Conservation (phyloP, 805 yeast species). For the Maudiozyma bulderi region DNA sequence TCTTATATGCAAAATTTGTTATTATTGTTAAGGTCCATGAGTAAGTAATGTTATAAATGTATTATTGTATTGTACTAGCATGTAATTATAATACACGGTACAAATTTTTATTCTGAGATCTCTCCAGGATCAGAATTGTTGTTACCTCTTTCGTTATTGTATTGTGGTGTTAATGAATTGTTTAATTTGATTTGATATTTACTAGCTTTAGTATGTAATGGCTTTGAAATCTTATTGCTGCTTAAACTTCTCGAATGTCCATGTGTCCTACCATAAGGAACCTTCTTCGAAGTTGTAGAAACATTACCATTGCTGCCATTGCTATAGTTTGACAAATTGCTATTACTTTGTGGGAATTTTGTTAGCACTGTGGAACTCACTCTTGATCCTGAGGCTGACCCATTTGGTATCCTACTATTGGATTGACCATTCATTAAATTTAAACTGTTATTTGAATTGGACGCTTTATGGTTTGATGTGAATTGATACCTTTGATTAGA, state of each 20-base stretch:
- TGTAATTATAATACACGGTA: no score
- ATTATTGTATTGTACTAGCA: no score
- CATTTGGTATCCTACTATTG: not conserved
- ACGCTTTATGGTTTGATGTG: not conserved
- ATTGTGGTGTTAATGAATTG: not conserved
- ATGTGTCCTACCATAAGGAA: not conserved
- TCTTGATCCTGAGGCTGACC: not conserved
- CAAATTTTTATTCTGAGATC: not conserved
- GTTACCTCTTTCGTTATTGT: not conserved
- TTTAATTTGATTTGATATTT: conserved; percentile 2
- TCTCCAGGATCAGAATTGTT: not conserved
- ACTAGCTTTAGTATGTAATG: conserved; percentile 10
- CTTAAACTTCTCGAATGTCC: not conserved
- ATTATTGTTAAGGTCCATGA: no score
- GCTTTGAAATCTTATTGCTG: conserved; percentile 9
- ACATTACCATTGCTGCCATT: not conserved
- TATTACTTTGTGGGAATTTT: not conserved
- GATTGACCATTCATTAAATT: not conserved
- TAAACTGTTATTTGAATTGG: not conserved
- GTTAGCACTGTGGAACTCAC: not conserved
- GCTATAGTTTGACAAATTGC: not conserved
- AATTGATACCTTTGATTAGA: not conserved
- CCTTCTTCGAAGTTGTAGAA: not conserved
- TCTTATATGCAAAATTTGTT: no score
- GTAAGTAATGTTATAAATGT: no score